A percentile compares a stretch with the other conserved stretches of the same genome.
These are phyloP conservation scores for Arthrobotrys conoides DNA, from an alignment of 2,329 filamentous ascomycete species.

Conservation along the genomic window DNA sequence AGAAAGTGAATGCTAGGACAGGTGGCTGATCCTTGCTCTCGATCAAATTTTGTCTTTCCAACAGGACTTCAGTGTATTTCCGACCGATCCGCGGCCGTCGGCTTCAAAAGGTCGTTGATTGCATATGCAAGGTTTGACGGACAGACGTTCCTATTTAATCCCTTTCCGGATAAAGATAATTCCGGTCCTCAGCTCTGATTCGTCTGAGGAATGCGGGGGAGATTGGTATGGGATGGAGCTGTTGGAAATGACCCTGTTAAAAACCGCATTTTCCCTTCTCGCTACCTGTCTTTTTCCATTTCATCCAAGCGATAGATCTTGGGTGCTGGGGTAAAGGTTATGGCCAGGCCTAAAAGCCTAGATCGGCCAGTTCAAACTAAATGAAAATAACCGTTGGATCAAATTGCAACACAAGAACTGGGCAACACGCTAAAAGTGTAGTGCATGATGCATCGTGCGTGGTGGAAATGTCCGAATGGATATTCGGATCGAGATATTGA, in stretches of 20 bases:
- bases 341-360: slow-evolving; percentile 18
- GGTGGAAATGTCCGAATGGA: slow-evolving; percentile 2
- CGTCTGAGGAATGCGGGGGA: slow-evolving; percentile 45
- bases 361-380: slow-evolving; percentile 39
- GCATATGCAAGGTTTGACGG: slow-evolving; percentile 56
- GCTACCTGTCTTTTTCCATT: slow-evolving; percentile 41
- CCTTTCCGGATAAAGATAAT: slow-evolving; percentile 54
- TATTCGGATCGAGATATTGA: background rate
- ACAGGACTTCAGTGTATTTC: background rate
- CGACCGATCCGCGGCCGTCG: slow-evolving; percentile 6
- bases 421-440: slow-evolving; percentile 45
- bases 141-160: slow-evolving; percentile 48
- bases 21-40: slow-evolving; percentile 22
- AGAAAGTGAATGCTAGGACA: slow-evolving; percentile 7
- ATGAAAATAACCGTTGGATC: slow-evolving; percentile 25
- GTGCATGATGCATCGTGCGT: background rate
- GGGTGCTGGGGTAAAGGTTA: background rate
- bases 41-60: background rate
- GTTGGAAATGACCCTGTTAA: slow-evolving; percentile 25
- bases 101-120: slow-evolving; percentile 20
- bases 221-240: slow-evolving; percentile 2
- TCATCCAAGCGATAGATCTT: slow-evolving; percentile 49
- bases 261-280: slow-evolving; percentile 21
- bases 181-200: slow-evolving; percentile 42
- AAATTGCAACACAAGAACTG: slow-evolving; percentile 45